Evolutionary conservation across 306 rosid genomes (phyloP).

Genomic region (Begonia masoniana): DNA sequence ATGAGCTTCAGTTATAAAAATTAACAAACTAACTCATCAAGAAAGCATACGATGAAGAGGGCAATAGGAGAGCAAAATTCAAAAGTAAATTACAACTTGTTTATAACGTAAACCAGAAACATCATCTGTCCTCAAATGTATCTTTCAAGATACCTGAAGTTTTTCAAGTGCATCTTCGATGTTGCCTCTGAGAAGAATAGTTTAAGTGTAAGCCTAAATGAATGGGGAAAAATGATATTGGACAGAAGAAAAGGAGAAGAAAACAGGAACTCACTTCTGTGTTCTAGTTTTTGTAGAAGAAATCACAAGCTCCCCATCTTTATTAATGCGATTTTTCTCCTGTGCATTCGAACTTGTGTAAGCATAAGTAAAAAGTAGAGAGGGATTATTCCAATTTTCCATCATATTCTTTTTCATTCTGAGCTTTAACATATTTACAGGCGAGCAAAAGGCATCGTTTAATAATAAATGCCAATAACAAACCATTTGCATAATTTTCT

Average conservation of each 20-base stretch:
- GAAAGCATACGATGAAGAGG: no score
- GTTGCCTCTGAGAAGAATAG: conserved; percentile 37
- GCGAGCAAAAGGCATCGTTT: no score
- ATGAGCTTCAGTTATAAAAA: background rate
- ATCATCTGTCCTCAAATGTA: no score
- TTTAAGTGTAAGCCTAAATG: conserved; percentile 18
- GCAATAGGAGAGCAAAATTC: no score
- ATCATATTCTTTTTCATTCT: no score
- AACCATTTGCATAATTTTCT: conserved; percentile 69
- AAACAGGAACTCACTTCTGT: conserved; percentile 50
- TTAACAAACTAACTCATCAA: background rate
- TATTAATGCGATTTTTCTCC: conserved; percentile 93
- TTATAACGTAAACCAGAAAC: no score
- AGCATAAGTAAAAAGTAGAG: no score
- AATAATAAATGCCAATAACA: conserved; percentile 11
- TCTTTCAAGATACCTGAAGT: conserved; percentile 28
- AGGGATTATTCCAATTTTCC: no score
- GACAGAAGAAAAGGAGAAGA: conserved; percentile 10
- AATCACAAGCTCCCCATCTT: conserved; percentile 93
- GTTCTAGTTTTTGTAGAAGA: conserved; percentile 93
- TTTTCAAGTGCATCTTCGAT: conserved; percentile 53
- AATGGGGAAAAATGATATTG: conserved; percentile 9
- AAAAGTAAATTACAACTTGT: no score
- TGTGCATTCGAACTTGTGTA: conserved; percentile 22
- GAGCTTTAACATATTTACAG: no score